phyloP scores from a whole-genome alignment of 129 eudicot species.

The Sambucus nigra region DNA sequence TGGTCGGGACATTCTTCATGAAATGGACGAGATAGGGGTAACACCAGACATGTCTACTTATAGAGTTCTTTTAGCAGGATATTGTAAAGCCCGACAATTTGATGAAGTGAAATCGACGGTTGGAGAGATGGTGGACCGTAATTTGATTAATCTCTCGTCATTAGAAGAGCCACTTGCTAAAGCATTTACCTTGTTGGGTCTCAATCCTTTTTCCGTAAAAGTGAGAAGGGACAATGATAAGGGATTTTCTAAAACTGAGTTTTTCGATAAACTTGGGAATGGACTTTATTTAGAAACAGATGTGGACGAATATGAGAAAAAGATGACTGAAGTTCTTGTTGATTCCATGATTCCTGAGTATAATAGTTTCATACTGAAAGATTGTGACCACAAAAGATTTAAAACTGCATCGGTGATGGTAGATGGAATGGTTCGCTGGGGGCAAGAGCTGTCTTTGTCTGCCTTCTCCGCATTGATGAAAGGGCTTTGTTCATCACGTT shows the following conservation, averaged over 20 bases:
- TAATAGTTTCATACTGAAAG: constrained; percentile 28
- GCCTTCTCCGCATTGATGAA: constrained; percentile 31
- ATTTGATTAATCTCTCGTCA: constrained; percentile 35
- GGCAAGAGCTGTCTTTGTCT: constrained; percentile 54
- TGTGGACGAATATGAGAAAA: constrained; percentile 44
- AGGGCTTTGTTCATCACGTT: constrained; percentile 26
- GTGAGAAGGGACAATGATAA: constrained; percentile 74
- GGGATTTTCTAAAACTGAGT: constrained; percentile 47
- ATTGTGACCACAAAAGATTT: constrained; percentile 16
- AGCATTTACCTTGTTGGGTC: constrained; percentile 56
- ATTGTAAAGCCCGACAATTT: constrained; percentile 54
- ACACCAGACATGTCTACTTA: constrained; percentile 45
- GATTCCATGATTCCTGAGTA: constrained; percentile 67
- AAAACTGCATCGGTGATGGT: constrained; percentile 15
- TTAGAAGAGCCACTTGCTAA: constrained; percentile 41
- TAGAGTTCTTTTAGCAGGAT: constrained; percentile 77
- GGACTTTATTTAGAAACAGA: constrained; percentile 83
- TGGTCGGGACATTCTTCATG: constrained; percentile 47
- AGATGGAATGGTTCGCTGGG: constrained; percentile 70
- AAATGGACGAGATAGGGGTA: constrained; percentile 63
- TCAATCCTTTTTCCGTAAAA: constrained; percentile 37
- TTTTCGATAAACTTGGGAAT: constrained; percentile 73
- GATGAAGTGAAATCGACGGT: constrained; percentile 46
- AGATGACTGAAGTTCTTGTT: constrained; percentile 33
- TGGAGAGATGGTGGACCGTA: constrained; percentile 38